Conservation (phyloP, 2,329 filamentous ascomycete species). For the Sporothrix sp. region DNA sequence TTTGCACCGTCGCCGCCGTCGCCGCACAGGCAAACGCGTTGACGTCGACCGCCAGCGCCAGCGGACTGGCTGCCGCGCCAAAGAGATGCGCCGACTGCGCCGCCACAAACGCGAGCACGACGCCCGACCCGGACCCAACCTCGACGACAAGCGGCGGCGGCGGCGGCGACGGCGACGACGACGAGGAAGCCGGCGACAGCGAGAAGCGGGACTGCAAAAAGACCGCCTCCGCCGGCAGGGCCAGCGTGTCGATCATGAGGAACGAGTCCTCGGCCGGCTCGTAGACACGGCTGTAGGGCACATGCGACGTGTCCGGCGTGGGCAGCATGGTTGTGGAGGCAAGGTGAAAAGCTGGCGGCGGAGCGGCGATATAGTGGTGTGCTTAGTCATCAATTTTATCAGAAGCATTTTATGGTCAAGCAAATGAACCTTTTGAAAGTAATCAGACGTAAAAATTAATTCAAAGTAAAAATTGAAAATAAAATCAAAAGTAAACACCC, state of each 20-base stretch:
- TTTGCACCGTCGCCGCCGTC: constrained; percentile 58
- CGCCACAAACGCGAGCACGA: constrained; percentile 81
- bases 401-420: no score
- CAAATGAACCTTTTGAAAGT: no score
- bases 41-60: constrained; percentile 73
- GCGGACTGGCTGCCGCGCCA: constrained; percentile 42
- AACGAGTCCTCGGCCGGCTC: constrained; percentile 96
- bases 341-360: no score
- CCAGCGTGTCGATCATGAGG: constrained; percentile 84
- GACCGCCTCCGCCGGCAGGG: constrained; percentile 53
- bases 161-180: no score
- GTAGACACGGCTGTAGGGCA: constrained; percentile 80
- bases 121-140: constrained; percentile 82
- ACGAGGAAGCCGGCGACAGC: constrained; percentile 11
- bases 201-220: constrained; percentile 60
- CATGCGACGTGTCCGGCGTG: constrained; percentile 86
- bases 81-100: constrained; percentile 67
- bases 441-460: no score
- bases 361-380: no score
- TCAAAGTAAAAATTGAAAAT: no score
- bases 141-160: constrained; percentile 65
- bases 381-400: no score
- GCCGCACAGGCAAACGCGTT: constrained; percentile 75
- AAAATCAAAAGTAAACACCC: no score
- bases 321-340: constrained; percentile 79